Evolutionary conservation across 805 yeast species (phyloP), one percentile per base, ranked within the genome.

Genomic region (Wickerhamomyces queroliae): DNA sequence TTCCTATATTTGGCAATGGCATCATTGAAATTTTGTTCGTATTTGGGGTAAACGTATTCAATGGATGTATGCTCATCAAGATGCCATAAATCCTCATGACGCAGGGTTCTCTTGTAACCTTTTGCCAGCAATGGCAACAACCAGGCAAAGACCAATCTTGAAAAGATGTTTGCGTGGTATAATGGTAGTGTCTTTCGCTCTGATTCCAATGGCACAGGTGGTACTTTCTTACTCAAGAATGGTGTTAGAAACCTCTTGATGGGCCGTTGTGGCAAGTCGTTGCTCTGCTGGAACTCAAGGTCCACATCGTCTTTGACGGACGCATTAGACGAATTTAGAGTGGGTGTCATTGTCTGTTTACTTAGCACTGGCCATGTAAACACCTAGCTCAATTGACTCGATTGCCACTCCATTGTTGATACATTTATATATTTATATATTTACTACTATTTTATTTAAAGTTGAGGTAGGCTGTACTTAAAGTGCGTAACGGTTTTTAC

Each of bases 41-140:
- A 76, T 15, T 41, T 52, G 1, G 35, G 42, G 41, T 66, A 63
- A 44, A 69, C 46, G 11, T 44, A 44, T 18, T 72, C 74, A 24
- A 71, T 60, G 4, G 61, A 54, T 47, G 65, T 56, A 23, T 61
- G 56, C 1, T 64, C 64, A 18, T 66, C 70, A 45, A 76, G 52
- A 11, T 44, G 46, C 53, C 64, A 83, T 45, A 83, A 56, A 58
- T 84, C 91, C 30, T 74, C 69, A 5, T 81, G 78, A 33, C 70
- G 72, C 33, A 84, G 55, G 0, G 89, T 81, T 49, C 91, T 65
- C 52, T 74, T 79, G 58, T 83, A 84, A 3, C 93, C 91, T 4
- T 69, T 69, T 13, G 59, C 60, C 62, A 84, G 58, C 38, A 84
- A 48, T 0, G 88, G 88, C 10, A 60, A 49, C 37, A 83, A 59